Evolutionary conservation across 352 stramenopile genomes (phyloP).

Genomic region (Phytophthora citricola): DNA sequence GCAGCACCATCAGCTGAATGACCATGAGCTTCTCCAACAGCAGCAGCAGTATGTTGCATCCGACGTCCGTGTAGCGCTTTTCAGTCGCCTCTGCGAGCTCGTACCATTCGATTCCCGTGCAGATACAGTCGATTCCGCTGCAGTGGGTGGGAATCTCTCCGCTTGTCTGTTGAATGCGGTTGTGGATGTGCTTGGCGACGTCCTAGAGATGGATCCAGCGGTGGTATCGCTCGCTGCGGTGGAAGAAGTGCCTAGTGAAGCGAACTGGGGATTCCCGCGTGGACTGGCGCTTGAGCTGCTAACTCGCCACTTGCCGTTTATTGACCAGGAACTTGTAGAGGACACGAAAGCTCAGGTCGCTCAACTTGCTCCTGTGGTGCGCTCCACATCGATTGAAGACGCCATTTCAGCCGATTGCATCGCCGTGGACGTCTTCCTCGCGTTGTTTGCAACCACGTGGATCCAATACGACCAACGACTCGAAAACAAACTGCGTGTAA

Average conservation of each 20-base stretch:
- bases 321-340: slow-evolving; percentile 25
- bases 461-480: slow-evolving; percentile 53
- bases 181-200: slow-evolving; percentile 67
- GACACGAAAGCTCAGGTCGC: slow-evolving; percentile 8
- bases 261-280: slow-evolving; percentile 43
- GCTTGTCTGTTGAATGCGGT: slow-evolving; percentile 50
- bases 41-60: slow-evolving; percentile 34
- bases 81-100: slow-evolving; percentile 63
- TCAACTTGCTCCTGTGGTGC: slow-evolving; percentile 19
- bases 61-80: slow-evolving; percentile 60
- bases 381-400: slow-evolving; percentile 8
- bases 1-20: slow-evolving; percentile 19
- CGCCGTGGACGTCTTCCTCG: slow-evolving; percentile 56
- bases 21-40: slow-evolving; percentile 13
- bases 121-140: not conserved
- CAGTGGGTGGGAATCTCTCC: slow-evolving; percentile 47
- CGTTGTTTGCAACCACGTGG: slow-evolving; percentile 54
- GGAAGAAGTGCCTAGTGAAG: slow-evolving; percentile 25
- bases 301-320: slow-evolving; percentile 48
- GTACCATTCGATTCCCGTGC: slow-evolving; percentile 45
- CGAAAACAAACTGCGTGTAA: slow-evolving; percentile 50
- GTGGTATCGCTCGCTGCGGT: slow-evolving; percentile 44
- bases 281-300: slow-evolving; percentile 44
- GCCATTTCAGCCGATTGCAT: slow-evolving; percentile 28
- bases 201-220: slow-evolving; percentile 62